These are phyloP conservation scores for Sporothrix humicola DNA, from an alignment of 2,329 filamentous ascomycete species.

Conservation along the genomic window DNA sequence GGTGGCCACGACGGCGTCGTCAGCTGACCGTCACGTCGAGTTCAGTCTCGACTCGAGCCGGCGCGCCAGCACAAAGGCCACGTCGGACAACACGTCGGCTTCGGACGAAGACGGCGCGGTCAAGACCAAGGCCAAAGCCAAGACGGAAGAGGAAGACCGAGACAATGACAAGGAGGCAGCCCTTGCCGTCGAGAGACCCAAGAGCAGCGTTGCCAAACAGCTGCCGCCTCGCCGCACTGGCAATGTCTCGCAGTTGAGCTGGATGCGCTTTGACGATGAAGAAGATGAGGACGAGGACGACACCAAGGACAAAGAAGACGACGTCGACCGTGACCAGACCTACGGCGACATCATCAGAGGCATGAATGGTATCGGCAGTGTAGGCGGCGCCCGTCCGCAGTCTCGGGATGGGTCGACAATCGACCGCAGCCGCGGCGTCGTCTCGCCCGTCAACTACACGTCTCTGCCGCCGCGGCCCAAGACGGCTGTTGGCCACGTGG, in stretches of 20 bases:
- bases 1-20: background rate
- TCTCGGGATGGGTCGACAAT: background rate
- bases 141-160: background rate
- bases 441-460: background rate
- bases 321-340: background rate
- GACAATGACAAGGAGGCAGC: background rate
- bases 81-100: constrained; percentile 11
- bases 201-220: background rate
- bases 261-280: constrained; percentile 41
- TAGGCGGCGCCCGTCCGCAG: background rate
- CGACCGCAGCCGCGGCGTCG: background rate
- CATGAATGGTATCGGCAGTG: background rate
- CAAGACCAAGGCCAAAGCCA: background rate
- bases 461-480: constrained; percentile 31
- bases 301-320: background rate
- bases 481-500: constrained; percentile 30
- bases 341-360: background rate
- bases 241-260: constrained; percentile 37
- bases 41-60: constrained; percentile 29
- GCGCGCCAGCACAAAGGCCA: constrained; percentile 17
- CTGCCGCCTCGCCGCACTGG: background rate
- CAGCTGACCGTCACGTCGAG: constrained; percentile 33
- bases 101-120: background rate
- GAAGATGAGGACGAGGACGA: constrained; percentile 27
- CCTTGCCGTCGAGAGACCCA: background rate